phyloP scores from a whole-genome alignment of 2,329 filamentous ascomycete species.

The Dactylellina cionopaga region DNA sequence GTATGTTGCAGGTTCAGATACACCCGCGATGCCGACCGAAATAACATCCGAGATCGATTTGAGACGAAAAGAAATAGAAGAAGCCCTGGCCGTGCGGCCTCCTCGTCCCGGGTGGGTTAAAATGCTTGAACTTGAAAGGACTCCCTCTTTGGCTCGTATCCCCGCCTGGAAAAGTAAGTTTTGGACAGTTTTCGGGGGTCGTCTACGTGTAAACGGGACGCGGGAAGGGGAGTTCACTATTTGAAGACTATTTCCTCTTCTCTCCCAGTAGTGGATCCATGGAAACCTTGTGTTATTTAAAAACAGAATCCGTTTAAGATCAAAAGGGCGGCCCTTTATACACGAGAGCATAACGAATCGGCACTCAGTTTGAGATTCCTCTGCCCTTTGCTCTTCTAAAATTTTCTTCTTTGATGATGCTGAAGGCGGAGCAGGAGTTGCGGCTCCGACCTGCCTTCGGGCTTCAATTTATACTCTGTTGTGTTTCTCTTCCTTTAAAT shows the following conservation, averaged over 20 bases:
- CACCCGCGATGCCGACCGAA: slow-evolving; percentile 21
- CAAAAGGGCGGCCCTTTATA: too few relatives aligned
- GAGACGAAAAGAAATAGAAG: slow-evolving; percentile 21
- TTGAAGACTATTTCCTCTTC: slow-evolving; percentile 19
- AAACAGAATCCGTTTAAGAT: too few relatives aligned
- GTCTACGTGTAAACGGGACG: slow-evolving; percentile 43
- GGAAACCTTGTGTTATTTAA: too few relatives aligned
- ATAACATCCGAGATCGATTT: slow-evolving; percentile 6
- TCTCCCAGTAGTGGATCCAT: too few relatives aligned
- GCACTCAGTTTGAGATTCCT: too few relatives aligned
- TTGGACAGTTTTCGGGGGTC: slow-evolving; percentile 38
- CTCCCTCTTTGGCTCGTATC: slow-evolving; percentile 5
- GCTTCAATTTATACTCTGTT: too few relatives aligned
- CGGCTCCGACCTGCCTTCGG: too few relatives aligned
- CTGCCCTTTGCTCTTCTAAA: too few relatives aligned
- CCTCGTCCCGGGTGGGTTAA: not conserved
- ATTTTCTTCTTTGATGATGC: too few relatives aligned
- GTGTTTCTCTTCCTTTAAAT: too few relatives aligned
- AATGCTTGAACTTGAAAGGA: slow-evolving; percentile 32
- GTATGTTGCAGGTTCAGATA: slow-evolving; percentile 25
- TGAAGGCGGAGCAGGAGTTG: too few relatives aligned
- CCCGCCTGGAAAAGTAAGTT: slow-evolving; percentile 40
- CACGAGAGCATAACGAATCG: too few relatives aligned
- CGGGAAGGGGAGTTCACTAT: slow-evolving; percentile 44
- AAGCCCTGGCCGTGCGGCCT: slow-evolving; percentile 16